A percentile compares a stretch with the other conserved stretches of the same genome.
Conservation (phyloP, 306 rosid species). For the Cicer pinnatifidum region DNA sequence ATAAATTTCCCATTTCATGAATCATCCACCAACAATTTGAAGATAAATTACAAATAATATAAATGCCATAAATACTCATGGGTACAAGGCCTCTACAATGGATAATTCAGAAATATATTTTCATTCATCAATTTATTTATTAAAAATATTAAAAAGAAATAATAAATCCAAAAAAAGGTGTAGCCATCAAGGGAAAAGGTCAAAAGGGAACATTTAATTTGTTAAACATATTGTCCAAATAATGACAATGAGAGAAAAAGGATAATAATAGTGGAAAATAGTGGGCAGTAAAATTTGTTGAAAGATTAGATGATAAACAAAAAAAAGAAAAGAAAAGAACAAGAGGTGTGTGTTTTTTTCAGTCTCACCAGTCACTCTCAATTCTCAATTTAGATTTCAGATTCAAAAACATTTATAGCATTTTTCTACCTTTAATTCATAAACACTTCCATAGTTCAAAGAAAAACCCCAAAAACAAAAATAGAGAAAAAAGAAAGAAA, state of each 20-base stretch:
- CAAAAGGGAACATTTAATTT: constrained; percentile 8
- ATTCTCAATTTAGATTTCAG: constrained; percentile 45
- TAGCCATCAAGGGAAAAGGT: constrained; percentile 36
- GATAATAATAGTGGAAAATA: constrained; percentile 40
- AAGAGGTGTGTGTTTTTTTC: constrained; percentile 39
- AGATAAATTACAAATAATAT: background rate
- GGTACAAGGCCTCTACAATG: background rate
- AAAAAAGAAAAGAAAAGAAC: constrained; percentile 6
- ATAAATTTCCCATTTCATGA: background rate
- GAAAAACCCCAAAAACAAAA: background rate
- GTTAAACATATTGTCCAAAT: background rate
- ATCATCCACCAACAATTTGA: background rate
- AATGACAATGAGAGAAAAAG: constrained; percentile 7
- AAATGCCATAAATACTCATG: too few species aligned
- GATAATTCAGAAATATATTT: constrained; percentile 34
- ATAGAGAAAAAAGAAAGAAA: background rate
- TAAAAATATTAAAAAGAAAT: background rate
- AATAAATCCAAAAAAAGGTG: constrained; percentile 11
- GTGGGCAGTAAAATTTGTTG: constrained; percentile 44
- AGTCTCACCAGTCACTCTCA: constrained; percentile 49
- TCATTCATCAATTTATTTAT: background rate
- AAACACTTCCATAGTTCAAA: background rate
- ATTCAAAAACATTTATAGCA: constrained; percentile 35
- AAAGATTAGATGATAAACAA: constrained; percentile 43
- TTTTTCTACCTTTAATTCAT: constrained; percentile 29